These are phyloP conservation scores for Cinchona pubescens DNA, from an alignment of 257 asterid genomes.

Conservation along the genomic window DNA sequence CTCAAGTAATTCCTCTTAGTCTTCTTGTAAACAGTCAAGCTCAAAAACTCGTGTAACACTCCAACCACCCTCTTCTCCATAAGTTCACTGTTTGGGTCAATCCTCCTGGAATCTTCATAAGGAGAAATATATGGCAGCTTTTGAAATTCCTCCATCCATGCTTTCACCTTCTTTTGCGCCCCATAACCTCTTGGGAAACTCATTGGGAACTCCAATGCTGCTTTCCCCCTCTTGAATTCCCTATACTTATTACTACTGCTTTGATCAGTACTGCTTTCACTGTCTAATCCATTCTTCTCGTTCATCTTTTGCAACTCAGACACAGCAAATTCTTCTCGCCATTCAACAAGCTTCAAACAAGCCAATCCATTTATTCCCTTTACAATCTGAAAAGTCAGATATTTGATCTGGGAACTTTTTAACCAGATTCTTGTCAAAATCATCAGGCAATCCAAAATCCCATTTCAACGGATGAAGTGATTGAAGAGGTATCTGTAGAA, in stretches of 20 bases:
- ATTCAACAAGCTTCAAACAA: constrained; percentile 59
- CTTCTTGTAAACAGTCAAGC: constrained; percentile 76
- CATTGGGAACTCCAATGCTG: constrained; percentile 80
- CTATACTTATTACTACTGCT: constrained; percentile 35
- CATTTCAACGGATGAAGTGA: constrained; percentile 73
- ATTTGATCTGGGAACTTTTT: constrained; percentile 59
- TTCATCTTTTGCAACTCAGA: constrained; percentile 77
- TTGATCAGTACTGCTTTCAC: constrained; percentile 14
- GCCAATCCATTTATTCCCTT: constrained; percentile 59
- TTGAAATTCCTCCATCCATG: constrained; percentile 96
- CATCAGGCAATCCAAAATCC: constrained; percentile 91
- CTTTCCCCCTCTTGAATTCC: constrained; percentile 73
- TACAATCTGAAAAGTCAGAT: constrained; percentile 55
- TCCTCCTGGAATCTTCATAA: constrained; percentile 73
- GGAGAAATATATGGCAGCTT: constrained; percentile 94
- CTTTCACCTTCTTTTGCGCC: constrained; percentile 83
- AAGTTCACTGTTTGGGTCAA: constrained; percentile 79
- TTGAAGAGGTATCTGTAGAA: constrained; percentile 61
- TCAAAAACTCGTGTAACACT: constrained; percentile 73
- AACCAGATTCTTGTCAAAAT: constrained; percentile 58
- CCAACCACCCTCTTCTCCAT: constrained; percentile 98
- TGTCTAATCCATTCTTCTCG: constrained; percentile 35
- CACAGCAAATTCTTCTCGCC: constrained; percentile 69
- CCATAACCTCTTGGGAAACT: constrained; percentile 95
- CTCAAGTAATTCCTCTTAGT: constrained; percentile 88